phyloP scores from a whole-genome alignment of 2,329 filamentous ascomycete species.

The Xylariaceae sp. region DNA sequence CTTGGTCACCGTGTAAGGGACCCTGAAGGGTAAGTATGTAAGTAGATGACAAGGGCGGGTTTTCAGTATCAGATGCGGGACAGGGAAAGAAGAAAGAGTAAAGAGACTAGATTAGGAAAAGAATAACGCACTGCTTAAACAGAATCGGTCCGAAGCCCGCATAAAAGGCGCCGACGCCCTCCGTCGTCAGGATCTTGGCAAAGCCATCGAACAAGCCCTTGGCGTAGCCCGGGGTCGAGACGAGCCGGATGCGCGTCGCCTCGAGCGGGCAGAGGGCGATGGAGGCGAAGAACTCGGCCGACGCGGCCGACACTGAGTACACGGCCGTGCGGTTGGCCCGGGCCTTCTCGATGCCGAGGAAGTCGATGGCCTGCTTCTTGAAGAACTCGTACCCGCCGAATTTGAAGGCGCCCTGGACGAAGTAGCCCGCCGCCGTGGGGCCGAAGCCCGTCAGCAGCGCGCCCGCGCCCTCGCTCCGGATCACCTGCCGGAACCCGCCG shows the following conservation, averaged over 20 bases:
- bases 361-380: constrained; percentile 71
- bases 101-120: background rate
- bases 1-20: constrained; percentile 77
- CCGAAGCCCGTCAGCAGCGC: constrained; percentile 67
- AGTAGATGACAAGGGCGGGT: too few relatives aligned
- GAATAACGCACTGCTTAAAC: constrained; percentile 57
- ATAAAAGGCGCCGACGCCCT: constrained; percentile 70
- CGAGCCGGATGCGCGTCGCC: constrained; percentile 72
- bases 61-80: too few relatives aligned
- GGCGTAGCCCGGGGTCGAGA: constrained; percentile 67
- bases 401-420: constrained; percentile 75
- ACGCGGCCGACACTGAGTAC: constrained; percentile 55
- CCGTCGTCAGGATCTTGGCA: constrained; percentile 61
- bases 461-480: constrained; percentile 64
- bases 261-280: constrained; percentile 71
- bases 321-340: constrained; percentile 61
- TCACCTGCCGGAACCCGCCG: constrained; percentile 67
- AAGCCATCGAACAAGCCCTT: constrained; percentile 63
- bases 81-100: background rate
- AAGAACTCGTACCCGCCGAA: constrained; percentile 79
- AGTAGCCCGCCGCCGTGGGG: constrained; percentile 69
- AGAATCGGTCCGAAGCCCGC: constrained; percentile 68
- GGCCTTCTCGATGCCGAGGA: constrained; percentile 60
- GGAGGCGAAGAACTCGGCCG: constrained; percentile 52
- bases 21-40: constrained; percentile 43